These are phyloP conservation scores for Dorcoceras hygrometricum DNA, from an alignment of 257 asterid species.

Conservation along the genomic window DNA sequence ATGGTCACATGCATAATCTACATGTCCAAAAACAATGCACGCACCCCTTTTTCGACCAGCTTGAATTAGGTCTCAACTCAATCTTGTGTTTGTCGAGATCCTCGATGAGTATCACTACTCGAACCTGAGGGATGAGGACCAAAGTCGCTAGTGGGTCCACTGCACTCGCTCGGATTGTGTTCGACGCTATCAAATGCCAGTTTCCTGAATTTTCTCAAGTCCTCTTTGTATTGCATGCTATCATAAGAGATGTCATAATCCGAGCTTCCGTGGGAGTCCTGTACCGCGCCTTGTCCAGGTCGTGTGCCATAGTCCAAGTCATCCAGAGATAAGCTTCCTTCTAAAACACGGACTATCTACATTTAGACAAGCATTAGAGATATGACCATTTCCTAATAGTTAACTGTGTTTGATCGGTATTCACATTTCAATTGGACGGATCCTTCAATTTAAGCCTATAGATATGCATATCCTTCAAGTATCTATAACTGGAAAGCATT, in stretches of 20 bases:
- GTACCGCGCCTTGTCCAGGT: slow-evolving; percentile 40
- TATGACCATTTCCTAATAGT: too few species aligned
- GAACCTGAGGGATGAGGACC: slow-evolving; percentile 64
- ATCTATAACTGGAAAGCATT: not conserved
- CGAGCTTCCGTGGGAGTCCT: slow-evolving; percentile 51
- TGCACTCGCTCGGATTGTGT: slow-evolving; percentile 51
- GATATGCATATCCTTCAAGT: slow-evolving; percentile 38
- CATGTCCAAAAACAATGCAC: not conserved
- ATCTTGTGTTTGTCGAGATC: slow-evolving; percentile 27
- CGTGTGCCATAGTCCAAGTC: slow-evolving; percentile 48
- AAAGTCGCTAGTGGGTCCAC: slow-evolving; percentile 69
- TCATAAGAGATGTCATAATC: slow-evolving; percentile 54
- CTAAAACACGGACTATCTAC: slow-evolving; percentile 63
- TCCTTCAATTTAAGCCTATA: not conserved
- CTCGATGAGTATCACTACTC: slow-evolving; percentile 53
- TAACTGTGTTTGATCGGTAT: not conserved
- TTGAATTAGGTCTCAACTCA: not conserved
- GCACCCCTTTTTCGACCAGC: not conserved
- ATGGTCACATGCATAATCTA: too few species aligned
- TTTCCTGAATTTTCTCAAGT: slow-evolving; percentile 62
- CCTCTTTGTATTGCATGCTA: slow-evolving; percentile 71
- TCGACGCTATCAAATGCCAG: slow-evolving; percentile 68
- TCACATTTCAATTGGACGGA: too few species aligned
- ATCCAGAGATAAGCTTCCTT: slow-evolving; percentile 59
- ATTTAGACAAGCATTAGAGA: not conserved